These are phyloP conservation scores for Clarireedia hainanense DNA, from an alignment of 2,329 filamentous ascomycete species.

Conservation along the genomic window DNA sequence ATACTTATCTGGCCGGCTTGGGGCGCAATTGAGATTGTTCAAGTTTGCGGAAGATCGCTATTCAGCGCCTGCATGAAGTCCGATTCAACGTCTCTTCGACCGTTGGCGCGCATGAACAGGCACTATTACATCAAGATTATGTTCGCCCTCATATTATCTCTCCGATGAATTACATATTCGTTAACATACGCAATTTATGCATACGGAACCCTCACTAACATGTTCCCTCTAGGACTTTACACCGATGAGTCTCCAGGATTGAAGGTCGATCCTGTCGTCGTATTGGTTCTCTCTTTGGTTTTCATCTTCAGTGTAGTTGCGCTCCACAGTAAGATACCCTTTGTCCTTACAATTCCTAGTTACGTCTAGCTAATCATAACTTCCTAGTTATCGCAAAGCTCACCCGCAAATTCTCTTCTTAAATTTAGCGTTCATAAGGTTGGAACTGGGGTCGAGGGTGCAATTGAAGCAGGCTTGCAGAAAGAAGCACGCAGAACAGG, in stretches of 20 bases:
- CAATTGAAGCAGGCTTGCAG: background rate
- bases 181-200: background rate
- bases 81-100: too few species aligned
- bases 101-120: too few species aligned
- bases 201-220: constrained; percentile 8
- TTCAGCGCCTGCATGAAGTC: too few species aligned
- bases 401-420: constrained; percentile 70
- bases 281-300: constrained; percentile 89
- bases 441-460: background rate
- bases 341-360: background rate
- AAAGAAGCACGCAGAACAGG: background rate
- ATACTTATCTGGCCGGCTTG: background rate
- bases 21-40: too few species aligned
- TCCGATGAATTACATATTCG: background rate
- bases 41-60: too few species aligned
- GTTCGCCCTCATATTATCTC: background rate
- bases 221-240: constrained; percentile 63
- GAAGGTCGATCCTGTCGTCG: constrained; percentile 96
- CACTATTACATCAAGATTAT: too few species aligned
- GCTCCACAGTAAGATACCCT: constrained; percentile 69
- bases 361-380: background rate
- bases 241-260: constrained; percentile 96
- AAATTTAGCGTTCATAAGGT: constrained; percentile 7
- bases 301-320: constrained; percentile 99
- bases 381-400: constrained; percentile 83